phyloP scores from a whole-genome alignment of 2,329 filamentous ascomycete species.

The Verticillium nonalfalfae region DNA sequence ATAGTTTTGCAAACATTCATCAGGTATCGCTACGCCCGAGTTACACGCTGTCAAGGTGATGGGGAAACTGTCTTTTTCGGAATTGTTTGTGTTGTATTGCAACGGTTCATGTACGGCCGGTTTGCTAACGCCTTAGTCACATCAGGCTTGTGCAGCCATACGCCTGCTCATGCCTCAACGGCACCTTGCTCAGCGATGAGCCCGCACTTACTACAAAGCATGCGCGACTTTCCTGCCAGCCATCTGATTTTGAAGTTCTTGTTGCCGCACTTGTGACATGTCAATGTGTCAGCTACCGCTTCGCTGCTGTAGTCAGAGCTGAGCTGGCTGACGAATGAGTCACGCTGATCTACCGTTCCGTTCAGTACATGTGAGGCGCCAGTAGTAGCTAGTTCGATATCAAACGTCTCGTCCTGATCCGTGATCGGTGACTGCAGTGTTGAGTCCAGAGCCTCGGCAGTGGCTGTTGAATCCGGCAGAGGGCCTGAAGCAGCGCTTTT shows the following conservation, averaged over 20 bases:
- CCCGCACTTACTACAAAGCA: constrained; percentile 57
- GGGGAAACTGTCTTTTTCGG: neutral
- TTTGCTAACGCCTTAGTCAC: neutral
- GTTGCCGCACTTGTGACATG: constrained; percentile 53
- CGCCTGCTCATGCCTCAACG: neutral
- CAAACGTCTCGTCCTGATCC: neutral
- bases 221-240: constrained; percentile 42
- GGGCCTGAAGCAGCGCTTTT: neutral
- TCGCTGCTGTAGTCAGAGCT: constrained; percentile 40
- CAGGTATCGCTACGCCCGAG: neutral
- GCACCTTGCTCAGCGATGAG: constrained; percentile 13
- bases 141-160: neutral
- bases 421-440: constrained; percentile 12
- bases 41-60: neutral
- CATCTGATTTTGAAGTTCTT: constrained; percentile 57
- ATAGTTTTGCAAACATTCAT: too few relatives aligned
- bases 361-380: neutral
- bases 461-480: neutral
- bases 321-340: constrained; percentile 45
- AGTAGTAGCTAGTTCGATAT: too few relatives aligned
- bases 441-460: constrained; percentile 16
- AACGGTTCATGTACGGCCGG: neutral
- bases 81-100: neutral
- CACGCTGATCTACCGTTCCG: constrained; percentile 17
- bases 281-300: constrained; percentile 35